Evolutionary conservation across 208 protist species (phyloP).

Genomic region (Leishmania martiniquensis): DNA sequence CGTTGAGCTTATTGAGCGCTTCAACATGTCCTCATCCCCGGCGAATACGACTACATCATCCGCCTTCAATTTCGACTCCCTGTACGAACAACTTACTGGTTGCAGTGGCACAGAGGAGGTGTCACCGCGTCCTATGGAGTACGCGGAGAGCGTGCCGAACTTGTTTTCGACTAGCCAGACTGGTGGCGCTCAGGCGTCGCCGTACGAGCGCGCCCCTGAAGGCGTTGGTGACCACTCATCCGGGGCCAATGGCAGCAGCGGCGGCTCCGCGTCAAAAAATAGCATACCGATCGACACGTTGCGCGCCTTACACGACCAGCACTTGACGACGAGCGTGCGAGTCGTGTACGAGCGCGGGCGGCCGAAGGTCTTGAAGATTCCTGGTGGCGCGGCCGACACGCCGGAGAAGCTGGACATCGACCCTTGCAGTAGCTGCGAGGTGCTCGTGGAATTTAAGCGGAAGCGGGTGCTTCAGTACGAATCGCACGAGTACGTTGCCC

Average conservation of each 20-base stretch:
- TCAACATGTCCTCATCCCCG: conserved; percentile 28
- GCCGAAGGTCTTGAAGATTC: conserved; percentile 46
- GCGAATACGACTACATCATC: conserved; percentile 7
- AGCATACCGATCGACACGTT: conserved; percentile 96
- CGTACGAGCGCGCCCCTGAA: conserved; percentile 5
- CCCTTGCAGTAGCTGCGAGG: conserved; percentile 60
- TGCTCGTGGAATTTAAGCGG: conserved; percentile 92
- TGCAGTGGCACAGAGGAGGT: conserved; percentile 30
- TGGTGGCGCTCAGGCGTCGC: conserved; percentile 1
- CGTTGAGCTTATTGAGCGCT: conserved; percentile 55
- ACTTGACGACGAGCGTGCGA: conserved; percentile 62
- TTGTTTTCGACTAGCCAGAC: background rate
- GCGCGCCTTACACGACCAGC: conserved; percentile 92
- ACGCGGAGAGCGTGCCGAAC: conserved; percentile 12
- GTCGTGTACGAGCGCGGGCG: conserved; percentile 69
- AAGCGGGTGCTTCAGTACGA: conserved; percentile 88
- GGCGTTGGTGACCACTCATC: conserved; percentile 1
- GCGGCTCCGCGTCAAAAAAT: conserved; percentile 29
- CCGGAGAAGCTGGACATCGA: conserved; percentile 60
- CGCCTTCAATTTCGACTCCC: conserved; percentile 47
- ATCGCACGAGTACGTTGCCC: conserved; percentile 66
- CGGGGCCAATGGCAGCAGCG: conserved; percentile 25
- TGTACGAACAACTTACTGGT: conserved; percentile 56
- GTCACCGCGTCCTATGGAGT: conserved; percentile 24
- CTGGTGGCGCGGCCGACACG: conserved; percentile 46